A percentile compares a stretch with the other conserved stretches of the same genome.
Conservation (phyloP, 345 rosid genomes). For the Anacardium occidentale region DNA sequence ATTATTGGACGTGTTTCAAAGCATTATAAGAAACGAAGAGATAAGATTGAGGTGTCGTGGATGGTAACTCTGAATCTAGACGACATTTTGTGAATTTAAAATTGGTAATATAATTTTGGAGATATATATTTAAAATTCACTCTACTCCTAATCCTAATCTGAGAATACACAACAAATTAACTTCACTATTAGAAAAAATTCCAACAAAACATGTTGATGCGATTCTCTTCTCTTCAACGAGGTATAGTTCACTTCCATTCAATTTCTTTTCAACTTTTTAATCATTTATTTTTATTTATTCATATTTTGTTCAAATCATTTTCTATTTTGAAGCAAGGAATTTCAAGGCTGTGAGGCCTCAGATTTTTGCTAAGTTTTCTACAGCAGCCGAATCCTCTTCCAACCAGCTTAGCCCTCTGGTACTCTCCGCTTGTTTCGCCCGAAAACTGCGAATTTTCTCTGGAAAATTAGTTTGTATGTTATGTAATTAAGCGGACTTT, state of each 20-base stretch:
- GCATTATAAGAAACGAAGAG: no score
- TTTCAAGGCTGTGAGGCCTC: constrained; percentile 49
- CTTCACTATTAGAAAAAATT: not conserved
- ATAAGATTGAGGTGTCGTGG: no score
- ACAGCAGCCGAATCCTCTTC: constrained; percentile 57
- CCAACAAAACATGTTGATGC: constrained; percentile 29
- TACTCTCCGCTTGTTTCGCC: constrained; percentile 22
- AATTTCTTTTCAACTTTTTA: not conserved
- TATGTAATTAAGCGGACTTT: not conserved
- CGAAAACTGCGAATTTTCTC: not conserved
- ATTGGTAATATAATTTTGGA: no score
- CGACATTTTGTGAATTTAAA: no score
- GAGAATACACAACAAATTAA: not conserved
- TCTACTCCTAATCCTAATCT: no score
- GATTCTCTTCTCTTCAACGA: constrained; percentile 31
- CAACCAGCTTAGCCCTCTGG: constrained; percentile 43
- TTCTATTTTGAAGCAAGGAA: constrained; percentile 47
- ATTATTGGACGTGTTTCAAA: no score
- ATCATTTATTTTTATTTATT: not conserved
- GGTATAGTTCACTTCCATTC: constrained; percentile 23
- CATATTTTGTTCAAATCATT: not conserved
- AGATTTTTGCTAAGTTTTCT: constrained; percentile 44
- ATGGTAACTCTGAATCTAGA: no score
- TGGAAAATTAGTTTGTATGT: not conserved
- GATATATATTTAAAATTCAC: no score